Percentiles rank a stretch among this genome's conserved stretches.
These are phyloP conservation scores for Nakazawaea wyomingensis DNA, from an alignment of 805 yeast genomes.

Conservation along the genomic window DNA sequence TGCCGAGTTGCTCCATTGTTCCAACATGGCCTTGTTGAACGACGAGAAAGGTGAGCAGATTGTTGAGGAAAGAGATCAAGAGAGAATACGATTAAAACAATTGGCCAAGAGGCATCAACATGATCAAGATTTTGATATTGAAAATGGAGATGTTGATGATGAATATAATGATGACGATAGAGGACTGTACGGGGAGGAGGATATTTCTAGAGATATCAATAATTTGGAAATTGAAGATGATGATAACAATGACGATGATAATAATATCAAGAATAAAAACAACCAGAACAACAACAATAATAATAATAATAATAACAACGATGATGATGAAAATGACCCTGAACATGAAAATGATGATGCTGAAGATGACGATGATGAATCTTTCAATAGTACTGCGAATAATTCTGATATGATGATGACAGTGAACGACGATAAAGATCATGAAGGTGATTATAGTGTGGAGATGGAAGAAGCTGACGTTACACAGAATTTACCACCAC, in stretches of 20 bases:
- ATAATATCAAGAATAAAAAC: no score
- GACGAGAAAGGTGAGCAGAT: conserved; percentile 67
- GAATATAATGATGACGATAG: conserved; percentile 9
- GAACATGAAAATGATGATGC: conserved; percentile 1
- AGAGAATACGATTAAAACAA: conserved; percentile 47
- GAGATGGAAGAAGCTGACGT: conserved; percentile 20
- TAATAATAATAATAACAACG: conserved; percentile 12
- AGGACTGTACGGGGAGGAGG: conserved; percentile 20
- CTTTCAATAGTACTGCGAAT: conserved; percentile 21
- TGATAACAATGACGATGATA: conserved; percentile 13
- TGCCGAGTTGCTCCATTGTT: conserved; percentile 93
- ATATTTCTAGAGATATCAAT: conserved; percentile 28
- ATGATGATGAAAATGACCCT: no score
- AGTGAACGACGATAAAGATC: conserved; percentile 19
- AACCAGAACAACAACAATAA: conserved; percentile 11
- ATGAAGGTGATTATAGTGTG: conserved; percentile 23
- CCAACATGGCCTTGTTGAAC: conserved; percentile 91
- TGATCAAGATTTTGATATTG: conserved; percentile 19
- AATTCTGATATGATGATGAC: conserved; percentile 12
- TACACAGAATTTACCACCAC: conserved; percentile 9
- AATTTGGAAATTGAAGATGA: conserved; percentile 21
- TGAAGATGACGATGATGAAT: conserved; percentile 23
- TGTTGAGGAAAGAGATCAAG: conserved; percentile 61
- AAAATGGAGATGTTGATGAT: conserved; percentile 17
- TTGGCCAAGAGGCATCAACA: conserved; percentile 24